Base-by-base conservation (phyloP, 228 moss, liverwort and hornwort species). In the Sphagnum fallax region DNA sequence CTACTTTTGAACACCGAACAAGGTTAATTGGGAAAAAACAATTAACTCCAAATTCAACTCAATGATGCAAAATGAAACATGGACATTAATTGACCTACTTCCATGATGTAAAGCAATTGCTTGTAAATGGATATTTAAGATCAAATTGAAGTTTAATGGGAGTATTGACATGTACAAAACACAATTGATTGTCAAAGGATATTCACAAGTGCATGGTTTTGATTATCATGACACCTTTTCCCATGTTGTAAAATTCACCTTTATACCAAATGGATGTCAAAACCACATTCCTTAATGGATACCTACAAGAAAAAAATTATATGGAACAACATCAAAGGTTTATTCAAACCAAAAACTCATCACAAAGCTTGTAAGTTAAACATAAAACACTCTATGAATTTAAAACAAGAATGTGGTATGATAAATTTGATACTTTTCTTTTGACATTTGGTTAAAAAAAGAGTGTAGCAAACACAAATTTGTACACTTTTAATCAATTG, bases 201-300 rank as follows among this genome's bases (percentile, higher is more conserved):
- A 7, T 12, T 55, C 55, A 55, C 55, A 55, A 12, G 2, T 55
- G 4, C 55, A 55, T 8, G 55, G 55, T 55, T 1, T 0, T 55
- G 55, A 55, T 12, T 55, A 55, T 12, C 8, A 55, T 12, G 55
- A 4, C 55, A 55, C 55, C 1, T 55, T 55, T 55, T 55, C 55
- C 8, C 55, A 1, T 55, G 12, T 55, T 55, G 4, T 55, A 55
- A 55, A 55, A 55, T 8, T 55, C 55, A 55, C 12, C 1, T 55
- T 12, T 8, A 55, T 55, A 55, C 13, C 70, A 70, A 49, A 59
- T 70, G 70, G 70, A 70, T 55, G 59, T 51, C 9, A 70, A 70
- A 48, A 70, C 50, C 0, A 12, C 70, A 10, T 70, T 70, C 49
- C n/a, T 61, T 5, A 60, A 70, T 61, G 60, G 47, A 0, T 14